Evolutionary conservation across 345 rosid species (phyloP).

Genomic region (Turritis glabra): DNA sequence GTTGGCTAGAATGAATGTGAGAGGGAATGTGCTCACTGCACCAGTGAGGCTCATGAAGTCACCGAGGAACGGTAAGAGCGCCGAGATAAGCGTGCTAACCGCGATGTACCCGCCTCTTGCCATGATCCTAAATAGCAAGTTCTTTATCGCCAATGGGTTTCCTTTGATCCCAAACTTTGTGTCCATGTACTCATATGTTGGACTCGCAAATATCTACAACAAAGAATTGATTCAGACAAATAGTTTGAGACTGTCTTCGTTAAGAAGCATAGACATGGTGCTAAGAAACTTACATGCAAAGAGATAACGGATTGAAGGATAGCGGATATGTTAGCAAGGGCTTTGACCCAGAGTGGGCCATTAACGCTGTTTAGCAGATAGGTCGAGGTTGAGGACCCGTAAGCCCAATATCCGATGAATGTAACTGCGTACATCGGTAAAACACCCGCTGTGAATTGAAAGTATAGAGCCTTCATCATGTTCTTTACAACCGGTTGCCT

Average conservation of each 20-base stretch:
- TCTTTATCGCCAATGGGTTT: conserved; percentile 52
- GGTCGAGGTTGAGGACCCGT: conserved; percentile 70
- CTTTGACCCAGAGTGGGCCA: conserved; percentile 88
- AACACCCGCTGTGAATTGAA: conserved; percentile 76
- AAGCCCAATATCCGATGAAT: conserved; percentile 92
- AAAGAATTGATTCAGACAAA: neutral
- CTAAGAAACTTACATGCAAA: conserved; percentile 66
- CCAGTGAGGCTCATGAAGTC: conserved; percentile 93
- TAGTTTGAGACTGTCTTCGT: neutral
- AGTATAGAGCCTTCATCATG: conserved; percentile 83
- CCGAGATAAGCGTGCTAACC: conserved; percentile 69
- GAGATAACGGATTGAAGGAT: conserved; percentile 87
- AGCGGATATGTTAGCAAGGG: conserved; percentile 70
- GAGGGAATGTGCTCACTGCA: conserved; percentile 87
- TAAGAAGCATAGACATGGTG: no score
- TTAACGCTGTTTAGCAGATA: conserved; percentile 68
- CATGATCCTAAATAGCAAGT: conserved; percentile 58
- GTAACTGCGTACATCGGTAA: conserved; percentile 73
- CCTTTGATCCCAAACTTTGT: conserved; percentile 77
- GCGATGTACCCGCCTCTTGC: conserved; percentile 79
- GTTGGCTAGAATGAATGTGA: conserved; percentile 90
- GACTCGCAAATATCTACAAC: conserved; percentile 85
- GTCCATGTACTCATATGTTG: conserved; percentile 87
- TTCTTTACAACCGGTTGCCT: conserved; percentile 62
- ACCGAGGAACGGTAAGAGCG: conserved; percentile 85